phyloP scores from a whole-genome alignment of 192 early-diverging fungal genomes.

The Polychytrium aggregatum region DNA sequence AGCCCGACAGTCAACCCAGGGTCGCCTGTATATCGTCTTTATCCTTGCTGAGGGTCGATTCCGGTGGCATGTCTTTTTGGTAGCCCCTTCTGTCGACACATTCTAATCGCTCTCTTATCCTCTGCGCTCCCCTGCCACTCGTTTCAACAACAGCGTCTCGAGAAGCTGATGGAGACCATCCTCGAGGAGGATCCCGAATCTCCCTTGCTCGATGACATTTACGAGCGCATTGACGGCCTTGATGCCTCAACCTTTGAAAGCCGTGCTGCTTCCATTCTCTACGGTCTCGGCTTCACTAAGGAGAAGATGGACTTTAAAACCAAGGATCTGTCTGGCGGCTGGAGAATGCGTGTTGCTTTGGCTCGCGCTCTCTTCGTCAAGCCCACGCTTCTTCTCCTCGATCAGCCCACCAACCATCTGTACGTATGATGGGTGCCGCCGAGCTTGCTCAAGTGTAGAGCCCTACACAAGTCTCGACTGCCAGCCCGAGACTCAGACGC shows the following conservation, averaged over 20 bases:
- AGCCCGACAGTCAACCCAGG: too few relatives aligned
- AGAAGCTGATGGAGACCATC: constrained; percentile 84
- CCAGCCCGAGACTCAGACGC: too few relatives aligned
- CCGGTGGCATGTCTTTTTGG: constrained; percentile 4
- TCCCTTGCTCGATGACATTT: constrained; percentile 81
- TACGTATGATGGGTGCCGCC: too few relatives aligned
- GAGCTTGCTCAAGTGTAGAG: too few relatives aligned
- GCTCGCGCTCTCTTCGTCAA: constrained; percentile 94
- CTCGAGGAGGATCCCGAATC: constrained; percentile 76
- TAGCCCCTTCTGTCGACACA: background rate
- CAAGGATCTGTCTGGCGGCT: constrained; percentile 97
- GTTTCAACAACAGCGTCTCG: constrained; percentile 48
- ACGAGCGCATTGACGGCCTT: constrained; percentile 90
- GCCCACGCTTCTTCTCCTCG: constrained; percentile 56
- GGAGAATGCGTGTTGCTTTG: constrained; percentile 98
- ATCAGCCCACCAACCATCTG: constrained; percentile 69
- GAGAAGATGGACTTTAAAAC: constrained; percentile 84
- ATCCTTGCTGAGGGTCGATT: too few relatives aligned
- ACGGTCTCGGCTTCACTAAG: constrained; percentile 89
- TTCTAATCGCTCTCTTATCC: too few relatives aligned
- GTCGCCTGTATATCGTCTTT: too few relatives aligned
- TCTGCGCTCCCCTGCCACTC: background rate
- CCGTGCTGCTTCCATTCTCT: constrained; percentile 77
- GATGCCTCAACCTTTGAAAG: constrained; percentile 90
- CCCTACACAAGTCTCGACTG: too few relatives aligned